phyloP scores from a whole-genome alignment of 352 stramenopile genomes.

The Pythium rishiriense region DNA sequence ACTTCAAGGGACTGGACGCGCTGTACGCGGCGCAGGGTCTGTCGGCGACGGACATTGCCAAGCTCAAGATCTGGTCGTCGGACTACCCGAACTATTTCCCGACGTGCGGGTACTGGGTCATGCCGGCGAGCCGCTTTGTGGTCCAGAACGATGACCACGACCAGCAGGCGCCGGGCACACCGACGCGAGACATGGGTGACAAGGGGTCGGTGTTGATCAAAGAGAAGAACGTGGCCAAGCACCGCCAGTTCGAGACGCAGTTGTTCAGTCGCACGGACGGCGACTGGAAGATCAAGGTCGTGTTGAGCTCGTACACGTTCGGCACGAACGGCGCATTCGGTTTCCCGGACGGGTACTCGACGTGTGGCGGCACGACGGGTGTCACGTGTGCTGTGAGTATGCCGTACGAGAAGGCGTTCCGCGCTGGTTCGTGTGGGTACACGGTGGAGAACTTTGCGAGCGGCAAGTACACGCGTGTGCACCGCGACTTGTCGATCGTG shows the following conservation, averaged over 20 bases:
- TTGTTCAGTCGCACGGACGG: constrained; percentile 55
- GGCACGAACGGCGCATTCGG: constrained; percentile 38
- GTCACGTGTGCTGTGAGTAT: constrained; percentile 39
- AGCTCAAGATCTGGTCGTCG: constrained; percentile 77
- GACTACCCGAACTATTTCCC: constrained; percentile 66
- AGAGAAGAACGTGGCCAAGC: constrained; percentile 42
- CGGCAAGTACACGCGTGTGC: constrained; percentile 39
- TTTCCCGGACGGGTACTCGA: constrained; percentile 45
- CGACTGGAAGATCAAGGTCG: constrained; percentile 69
- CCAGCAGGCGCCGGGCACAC: constrained; percentile 56
- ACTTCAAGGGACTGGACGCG: constrained; percentile 51
- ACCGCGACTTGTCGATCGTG: constrained; percentile 65
- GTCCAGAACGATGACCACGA: constrained; percentile 80
- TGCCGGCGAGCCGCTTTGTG: constrained; percentile 61
- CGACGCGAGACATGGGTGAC: constrained; percentile 53
- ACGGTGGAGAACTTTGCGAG: constrained; percentile 36
- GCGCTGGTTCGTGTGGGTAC: constrained; percentile 44
- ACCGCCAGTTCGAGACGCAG: constrained; percentile 56
- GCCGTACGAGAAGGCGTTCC: constrained; percentile 56
- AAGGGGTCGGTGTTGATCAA: constrained; percentile 59
- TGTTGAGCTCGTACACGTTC: constrained; percentile 66
- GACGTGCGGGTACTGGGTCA: constrained; percentile 56
- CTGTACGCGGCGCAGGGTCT: constrained; percentile 45
- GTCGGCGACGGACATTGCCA: constrained; percentile 50
- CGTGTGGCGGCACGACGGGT: constrained; percentile 30